Conservation (phyloP, 2,329 filamentous ascomycete species). For the Plenodomus lindquistii region DNA sequence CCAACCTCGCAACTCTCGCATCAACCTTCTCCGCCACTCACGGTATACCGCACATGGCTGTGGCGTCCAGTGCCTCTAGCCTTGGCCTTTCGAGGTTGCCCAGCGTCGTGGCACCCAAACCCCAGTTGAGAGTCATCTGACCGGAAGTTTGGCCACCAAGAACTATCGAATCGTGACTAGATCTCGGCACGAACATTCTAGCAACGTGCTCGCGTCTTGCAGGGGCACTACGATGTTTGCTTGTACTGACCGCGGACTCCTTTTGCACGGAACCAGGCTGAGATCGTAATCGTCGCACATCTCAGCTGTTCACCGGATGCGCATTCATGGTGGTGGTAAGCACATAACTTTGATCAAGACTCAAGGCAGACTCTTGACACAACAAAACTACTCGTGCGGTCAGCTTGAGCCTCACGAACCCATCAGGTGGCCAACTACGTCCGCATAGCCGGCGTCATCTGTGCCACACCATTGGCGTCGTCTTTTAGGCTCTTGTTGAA, state of each 20-base stretch:
- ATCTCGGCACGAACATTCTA: background rate
- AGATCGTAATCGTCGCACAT: background rate
- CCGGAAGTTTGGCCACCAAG: background rate
- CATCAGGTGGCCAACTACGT: conserved; percentile 19
- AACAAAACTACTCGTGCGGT: background rate
- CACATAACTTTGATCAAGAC: conserved; percentile 3
- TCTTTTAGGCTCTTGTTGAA: conserved; percentile 5
- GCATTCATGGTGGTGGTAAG: too few relatives aligned
- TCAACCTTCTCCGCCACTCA: background rate
- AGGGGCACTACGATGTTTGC: background rate
- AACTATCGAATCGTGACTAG: background rate
- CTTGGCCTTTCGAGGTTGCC: too few relatives aligned
- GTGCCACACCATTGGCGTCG: conserved; percentile 15
- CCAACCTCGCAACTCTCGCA: background rate
- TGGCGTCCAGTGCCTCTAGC: background rate
- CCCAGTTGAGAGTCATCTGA: background rate
- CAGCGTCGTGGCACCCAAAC: too few relatives aligned
- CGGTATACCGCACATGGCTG: background rate
- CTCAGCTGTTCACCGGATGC: conserved; percentile 12
- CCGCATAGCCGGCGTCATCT: conserved; percentile 19
- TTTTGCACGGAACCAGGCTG: background rate
- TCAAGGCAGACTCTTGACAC: conserved; percentile 10
- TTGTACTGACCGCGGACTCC: background rate
- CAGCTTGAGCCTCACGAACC: conserved; percentile 16
- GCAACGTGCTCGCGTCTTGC: background rate